These are phyloP conservation scores for Akebia trifoliata DNA, from an alignment of 164 flowering plant species.

Conservation along the genomic window DNA sequence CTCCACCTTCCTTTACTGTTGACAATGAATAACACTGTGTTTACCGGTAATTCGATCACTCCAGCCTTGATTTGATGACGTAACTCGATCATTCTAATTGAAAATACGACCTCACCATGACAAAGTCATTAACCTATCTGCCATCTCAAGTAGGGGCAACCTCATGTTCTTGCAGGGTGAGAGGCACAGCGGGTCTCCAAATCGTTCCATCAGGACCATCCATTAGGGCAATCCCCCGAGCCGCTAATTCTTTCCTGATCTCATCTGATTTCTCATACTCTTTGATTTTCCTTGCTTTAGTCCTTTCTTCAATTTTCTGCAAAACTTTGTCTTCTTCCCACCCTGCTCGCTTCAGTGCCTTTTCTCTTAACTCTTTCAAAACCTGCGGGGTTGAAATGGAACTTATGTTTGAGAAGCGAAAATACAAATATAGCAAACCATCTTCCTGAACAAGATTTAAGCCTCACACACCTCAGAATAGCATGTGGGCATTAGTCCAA, in stretches of 20 bases:
- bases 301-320: slow-evolving; percentile 69
- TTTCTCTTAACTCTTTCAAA: slow-evolving; percentile 64
- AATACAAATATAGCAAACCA: not conserved
- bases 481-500: slow-evolving; percentile 78
- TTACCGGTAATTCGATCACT: too few species aligned
- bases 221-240: slow-evolving; percentile 84
- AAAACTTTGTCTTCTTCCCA: slow-evolving; percentile 64
- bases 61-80: too few species aligned
- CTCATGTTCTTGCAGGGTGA: slow-evolving; percentile 53
- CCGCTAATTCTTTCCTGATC: slow-evolving; percentile 72
- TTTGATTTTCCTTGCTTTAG: slow-evolving; percentile 59
- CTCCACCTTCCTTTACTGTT: too few species aligned
- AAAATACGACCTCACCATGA: too few species aligned
- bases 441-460: not conserved
- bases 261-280: slow-evolving; percentile 79
- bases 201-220: slow-evolving; percentile 81
- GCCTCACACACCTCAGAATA: slow-evolving; percentile 61
- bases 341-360: slow-evolving; percentile 76
- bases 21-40: too few species aligned
- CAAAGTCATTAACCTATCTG: too few species aligned
- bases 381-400: slow-evolving; percentile 35
- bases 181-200: slow-evolving; percentile 94
- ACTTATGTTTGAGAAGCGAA: not conserved
- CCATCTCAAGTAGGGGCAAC: slow-evolving; percentile 31
- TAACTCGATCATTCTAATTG: too few species aligned